Evolutionary conservation across 257 asterid species (phyloP).

Genomic region (Nicotiana sylvestris): DNA sequence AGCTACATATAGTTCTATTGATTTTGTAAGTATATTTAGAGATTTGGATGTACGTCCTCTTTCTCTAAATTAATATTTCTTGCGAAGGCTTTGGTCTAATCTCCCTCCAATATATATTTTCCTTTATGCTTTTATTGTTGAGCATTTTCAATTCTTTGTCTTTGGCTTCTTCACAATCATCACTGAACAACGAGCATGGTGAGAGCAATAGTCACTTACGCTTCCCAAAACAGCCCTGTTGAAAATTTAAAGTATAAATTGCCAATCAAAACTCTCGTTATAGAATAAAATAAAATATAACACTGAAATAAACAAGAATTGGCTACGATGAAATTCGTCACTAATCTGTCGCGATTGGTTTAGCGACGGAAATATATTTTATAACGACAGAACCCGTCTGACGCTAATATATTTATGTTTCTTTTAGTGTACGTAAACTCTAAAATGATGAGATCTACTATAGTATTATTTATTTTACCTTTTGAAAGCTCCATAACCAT

Average conservation of each 20-base stretch:
- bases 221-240: conserved; percentile 43
- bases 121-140: background rate
- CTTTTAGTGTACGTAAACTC: background rate
- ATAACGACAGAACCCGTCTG: too few species aligned
- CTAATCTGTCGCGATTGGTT: too few species aligned
- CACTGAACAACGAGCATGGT: conserved; percentile 50
- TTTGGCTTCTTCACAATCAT: conserved; percentile 47
- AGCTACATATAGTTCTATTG: background rate
- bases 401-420: too few species aligned
- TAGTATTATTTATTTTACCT: conserved; percentile 30
- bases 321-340: too few species aligned
- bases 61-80: background rate
- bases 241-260: background rate
- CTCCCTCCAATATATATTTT: background rate
- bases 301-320: too few species aligned
- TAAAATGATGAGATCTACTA: background rate
- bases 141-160: background rate
- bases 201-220: conserved; percentile 52
- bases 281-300: too few species aligned
- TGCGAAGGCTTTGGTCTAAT: background rate
- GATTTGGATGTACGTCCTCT: background rate
- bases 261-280: background rate
- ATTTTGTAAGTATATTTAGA: background rate
- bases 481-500: conserved; percentile 90
- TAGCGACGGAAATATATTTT: too few species aligned